These are phyloP conservation scores for Endotrypanum monterogeii DNA, from an alignment of 208 protist genomes.

Conservation along the genomic window DNA sequence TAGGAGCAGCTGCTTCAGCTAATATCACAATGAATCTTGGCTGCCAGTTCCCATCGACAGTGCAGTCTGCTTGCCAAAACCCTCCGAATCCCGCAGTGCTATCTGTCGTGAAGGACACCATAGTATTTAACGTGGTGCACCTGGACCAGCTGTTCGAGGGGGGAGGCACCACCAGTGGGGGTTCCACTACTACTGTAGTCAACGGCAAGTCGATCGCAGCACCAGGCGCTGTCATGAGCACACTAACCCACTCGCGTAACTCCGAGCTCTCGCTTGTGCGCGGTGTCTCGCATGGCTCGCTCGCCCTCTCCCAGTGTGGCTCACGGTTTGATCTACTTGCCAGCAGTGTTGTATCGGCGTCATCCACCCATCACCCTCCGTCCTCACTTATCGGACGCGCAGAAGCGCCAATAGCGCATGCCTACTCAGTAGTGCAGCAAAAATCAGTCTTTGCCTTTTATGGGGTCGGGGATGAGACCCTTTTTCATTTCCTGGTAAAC, in stretches of 20 bases:
- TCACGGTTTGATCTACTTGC: conserved; percentile 16
- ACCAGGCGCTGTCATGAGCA: neutral
- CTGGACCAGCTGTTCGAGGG: conserved; percentile 30
- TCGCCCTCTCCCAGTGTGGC: neutral
- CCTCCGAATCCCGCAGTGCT: conserved; percentile 5
- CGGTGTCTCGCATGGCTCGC: conserved; percentile 6
- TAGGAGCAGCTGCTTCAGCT: neutral
- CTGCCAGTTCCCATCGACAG: conserved; percentile 13
- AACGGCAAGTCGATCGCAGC: neutral
- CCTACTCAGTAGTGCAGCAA: conserved; percentile 35
- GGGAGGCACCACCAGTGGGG: neutral
- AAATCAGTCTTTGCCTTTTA: conserved; percentile 22
- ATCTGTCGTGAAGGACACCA: conserved; percentile 22
- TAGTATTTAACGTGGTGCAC: conserved; percentile 30
- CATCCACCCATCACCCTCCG: neutral
- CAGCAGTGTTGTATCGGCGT: neutral
- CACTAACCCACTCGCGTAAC: conserved; percentile 18
- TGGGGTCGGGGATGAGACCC: conserved; percentile 26
- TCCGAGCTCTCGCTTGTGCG: conserved; percentile 9
- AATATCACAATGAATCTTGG: conserved; percentile 27
- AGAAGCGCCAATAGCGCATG: neutral
- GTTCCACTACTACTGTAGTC: neutral
- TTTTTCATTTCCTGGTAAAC: conserved; percentile 31
- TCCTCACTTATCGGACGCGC: neutral
- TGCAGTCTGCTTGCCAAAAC: conserved; percentile 17